Conservation (phyloP, 2,329 filamentous ascomycete species). For the Neonectria faginata region DNA sequence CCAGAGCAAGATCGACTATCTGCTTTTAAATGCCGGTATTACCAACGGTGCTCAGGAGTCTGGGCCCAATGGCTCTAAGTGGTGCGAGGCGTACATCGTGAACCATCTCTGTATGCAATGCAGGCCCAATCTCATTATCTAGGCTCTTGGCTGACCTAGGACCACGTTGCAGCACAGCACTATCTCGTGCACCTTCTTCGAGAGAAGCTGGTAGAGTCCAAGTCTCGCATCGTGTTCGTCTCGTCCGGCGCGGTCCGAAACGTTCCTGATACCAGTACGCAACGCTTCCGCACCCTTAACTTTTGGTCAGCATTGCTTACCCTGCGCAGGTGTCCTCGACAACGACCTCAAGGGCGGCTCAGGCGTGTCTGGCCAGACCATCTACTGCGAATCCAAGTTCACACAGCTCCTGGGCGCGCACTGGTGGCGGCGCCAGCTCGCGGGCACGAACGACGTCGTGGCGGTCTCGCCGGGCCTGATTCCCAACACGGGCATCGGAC, state of each 20-base stretch:
- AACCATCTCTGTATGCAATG: slow-evolving; percentile 62
- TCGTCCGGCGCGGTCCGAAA: slow-evolving; percentile 61
- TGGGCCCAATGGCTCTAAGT: slow-evolving; percentile 57
- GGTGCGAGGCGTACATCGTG: slow-evolving; percentile 63
- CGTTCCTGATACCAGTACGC: slow-evolving; percentile 54
- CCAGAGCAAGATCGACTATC: slow-evolving; percentile 57
- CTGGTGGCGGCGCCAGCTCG: slow-evolving; percentile 67
- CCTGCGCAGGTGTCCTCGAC: slow-evolving; percentile 50
- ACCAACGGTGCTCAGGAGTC: slow-evolving; percentile 51
- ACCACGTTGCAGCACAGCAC: slow-evolving; percentile 59
- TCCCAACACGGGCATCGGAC: slow-evolving; percentile 58
- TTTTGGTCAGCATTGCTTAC: slow-evolving; percentile 13
- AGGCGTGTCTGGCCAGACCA: slow-evolving; percentile 41
- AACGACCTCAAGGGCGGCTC: slow-evolving; percentile 55
- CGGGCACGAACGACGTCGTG: slow-evolving; percentile 57
- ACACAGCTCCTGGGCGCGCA: slow-evolving; percentile 63
- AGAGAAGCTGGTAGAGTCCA: slow-evolving; percentile 60
- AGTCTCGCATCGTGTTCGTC: slow-evolving; percentile 61
- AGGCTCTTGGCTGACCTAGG: slow-evolving; percentile 16
- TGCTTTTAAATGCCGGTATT: slow-evolving; percentile 64
- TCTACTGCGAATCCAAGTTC: slow-evolving; percentile 63
- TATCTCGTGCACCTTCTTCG: slow-evolving; percentile 63
- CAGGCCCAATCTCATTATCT: neutral
- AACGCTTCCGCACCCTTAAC: accelerated
- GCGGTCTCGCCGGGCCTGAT: slow-evolving; percentile 67